Conservation (phyloP, 441 rosid genomes). For the Pelargonium citronellum region DNA sequence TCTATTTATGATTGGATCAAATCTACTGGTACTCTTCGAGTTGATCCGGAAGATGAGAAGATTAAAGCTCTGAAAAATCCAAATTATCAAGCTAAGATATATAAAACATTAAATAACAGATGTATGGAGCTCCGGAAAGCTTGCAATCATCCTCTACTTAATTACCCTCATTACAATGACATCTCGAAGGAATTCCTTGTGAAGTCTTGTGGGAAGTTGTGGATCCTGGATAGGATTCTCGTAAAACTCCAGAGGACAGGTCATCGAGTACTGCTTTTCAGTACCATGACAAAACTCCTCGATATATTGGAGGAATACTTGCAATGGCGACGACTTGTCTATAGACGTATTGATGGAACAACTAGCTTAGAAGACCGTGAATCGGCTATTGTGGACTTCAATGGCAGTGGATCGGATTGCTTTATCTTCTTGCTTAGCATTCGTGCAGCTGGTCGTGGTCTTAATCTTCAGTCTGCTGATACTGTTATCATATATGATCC, state of each 20-base stretch:
- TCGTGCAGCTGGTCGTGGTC: slow-evolving; percentile 99
- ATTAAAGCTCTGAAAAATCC: slow-evolving; percentile 70
- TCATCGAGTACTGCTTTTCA: slow-evolving; percentile 92
- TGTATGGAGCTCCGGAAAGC: slow-evolving; percentile 99
- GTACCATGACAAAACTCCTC: slow-evolving; percentile 98
- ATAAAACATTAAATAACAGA: slow-evolving; percentile 76
- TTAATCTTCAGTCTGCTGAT: slow-evolving; percentile 98
- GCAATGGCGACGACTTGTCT: slow-evolving; percentile 89
- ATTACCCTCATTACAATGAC: slow-evolving; percentile 84
- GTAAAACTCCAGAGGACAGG: slow-evolving; percentile 92
- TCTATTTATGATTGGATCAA: slow-evolving; percentile 98
- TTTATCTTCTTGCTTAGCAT: slow-evolving; percentile 96
- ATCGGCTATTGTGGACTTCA: slow-evolving; percentile 95
- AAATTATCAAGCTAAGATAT: slow-evolving; percentile 67
- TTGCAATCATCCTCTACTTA: slow-evolving; percentile 97
- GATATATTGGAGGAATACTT: slow-evolving; percentile 97
- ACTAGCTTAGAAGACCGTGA: slow-evolving; percentile 99
- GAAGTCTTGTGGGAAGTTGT: slow-evolving; percentile 91
- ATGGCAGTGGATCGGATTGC: slow-evolving; percentile 79
- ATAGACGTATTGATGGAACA: slow-evolving; percentile 97
- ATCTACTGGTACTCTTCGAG: slow-evolving; percentile 91
- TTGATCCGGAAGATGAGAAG: slow-evolving; percentile 95
- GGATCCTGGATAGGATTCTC: slow-evolving; percentile 93
- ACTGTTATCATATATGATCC: slow-evolving; percentile 98
- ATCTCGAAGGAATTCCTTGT: slow-evolving; percentile 89